Evolutionary conservation across 352 stramenopile genomes (phyloP).

Genomic region (Globisporangium okanoganense): DNA sequence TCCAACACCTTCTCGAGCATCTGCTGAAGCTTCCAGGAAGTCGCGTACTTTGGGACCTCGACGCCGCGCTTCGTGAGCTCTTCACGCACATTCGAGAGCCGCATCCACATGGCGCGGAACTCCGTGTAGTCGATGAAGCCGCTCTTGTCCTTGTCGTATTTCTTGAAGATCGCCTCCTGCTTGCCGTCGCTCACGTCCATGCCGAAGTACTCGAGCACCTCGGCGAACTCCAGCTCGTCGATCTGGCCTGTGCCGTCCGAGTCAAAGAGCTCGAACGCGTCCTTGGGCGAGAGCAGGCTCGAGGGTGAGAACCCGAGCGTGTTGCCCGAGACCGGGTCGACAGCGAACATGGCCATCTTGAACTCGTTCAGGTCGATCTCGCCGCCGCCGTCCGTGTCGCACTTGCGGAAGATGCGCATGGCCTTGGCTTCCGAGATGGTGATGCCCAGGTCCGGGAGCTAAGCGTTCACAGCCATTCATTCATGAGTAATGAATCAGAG

Average conservation of each 20-base stretch:
- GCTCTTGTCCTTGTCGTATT: slow-evolving; percentile 91
- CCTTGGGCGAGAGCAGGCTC: slow-evolving; percentile 73
- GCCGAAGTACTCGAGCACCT: slow-evolving; percentile 92
- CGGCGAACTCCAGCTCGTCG: slow-evolving; percentile 92
- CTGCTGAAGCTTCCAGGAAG: slow-evolving; percentile 67
- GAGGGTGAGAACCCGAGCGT: slow-evolving; percentile 81
- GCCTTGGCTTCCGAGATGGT: slow-evolving; percentile 87
- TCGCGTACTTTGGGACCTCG: slow-evolving; percentile 87
- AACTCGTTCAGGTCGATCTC: slow-evolving; percentile 94
- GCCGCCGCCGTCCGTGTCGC: slow-evolving; percentile 85
- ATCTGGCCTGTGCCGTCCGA: slow-evolving; percentile 86
- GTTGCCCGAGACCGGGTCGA: slow-evolving; percentile 85
- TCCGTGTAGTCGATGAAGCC: slow-evolving; percentile 92
- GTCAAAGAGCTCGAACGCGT: slow-evolving; percentile 92
- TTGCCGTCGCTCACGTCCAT: slow-evolving; percentile 88
- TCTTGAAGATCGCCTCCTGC: slow-evolving; percentile 90
- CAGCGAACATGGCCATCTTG: slow-evolving; percentile 90
- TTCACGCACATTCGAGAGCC: slow-evolving; percentile 71
- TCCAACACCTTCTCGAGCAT: slow-evolving; percentile 89
- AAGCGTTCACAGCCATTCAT: not conserved
- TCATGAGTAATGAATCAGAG: no score
- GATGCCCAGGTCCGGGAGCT: slow-evolving; percentile 87
- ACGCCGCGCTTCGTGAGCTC: slow-evolving; percentile 86
- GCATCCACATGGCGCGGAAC: slow-evolving; percentile 92
- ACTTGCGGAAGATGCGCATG: slow-evolving; percentile 88